Evolutionary conservation across 1,284 basidiomycete species (phyloP).

Genomic region (Xerocomus minutiporus): DNA sequence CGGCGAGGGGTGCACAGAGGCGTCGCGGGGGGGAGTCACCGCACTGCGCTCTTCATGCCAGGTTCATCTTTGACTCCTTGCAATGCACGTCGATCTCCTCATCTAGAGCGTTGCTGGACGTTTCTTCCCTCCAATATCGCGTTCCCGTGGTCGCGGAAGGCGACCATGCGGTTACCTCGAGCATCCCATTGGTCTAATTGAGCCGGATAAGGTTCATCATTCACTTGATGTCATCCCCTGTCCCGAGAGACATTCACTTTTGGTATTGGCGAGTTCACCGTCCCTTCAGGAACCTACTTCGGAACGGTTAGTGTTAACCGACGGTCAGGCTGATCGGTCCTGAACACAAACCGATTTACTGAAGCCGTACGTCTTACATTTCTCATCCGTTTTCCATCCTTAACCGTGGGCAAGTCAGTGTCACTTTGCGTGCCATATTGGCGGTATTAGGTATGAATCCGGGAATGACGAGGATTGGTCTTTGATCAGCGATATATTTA

Average conservation of each 20-base stretch:
- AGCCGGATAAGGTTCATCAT: not conserved
- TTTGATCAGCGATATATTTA: not conserved
- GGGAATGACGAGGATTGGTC: not conserved
- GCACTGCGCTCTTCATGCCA: not conserved
- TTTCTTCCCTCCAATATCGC: not conserved
- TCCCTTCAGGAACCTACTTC: not conserved
- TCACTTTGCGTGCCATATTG: not conserved
- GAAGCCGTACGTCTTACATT: not conserved
- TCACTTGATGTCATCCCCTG: not conserved
- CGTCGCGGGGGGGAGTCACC: too few species aligned
- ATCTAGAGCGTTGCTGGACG: not conserved
- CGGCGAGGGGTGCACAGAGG: too few species aligned
- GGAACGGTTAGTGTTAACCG: too few species aligned
- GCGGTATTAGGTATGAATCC: not conserved
- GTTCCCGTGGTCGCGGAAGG: not conserved
- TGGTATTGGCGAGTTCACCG: not conserved
- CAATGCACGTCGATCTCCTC: not conserved
- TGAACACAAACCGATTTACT: too few species aligned
- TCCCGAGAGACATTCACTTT: not conserved
- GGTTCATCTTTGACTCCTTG: not conserved
- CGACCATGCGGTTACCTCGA: not conserved
- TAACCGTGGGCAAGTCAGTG: not conserved
- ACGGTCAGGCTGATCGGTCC: too few species aligned
- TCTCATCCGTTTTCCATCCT: not conserved
- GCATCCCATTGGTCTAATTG: not conserved